These are phyloP conservation scores for Boletus subcaerulescens DNA, from an alignment of 768 basidiomycete species.

Conservation along the genomic window DNA sequence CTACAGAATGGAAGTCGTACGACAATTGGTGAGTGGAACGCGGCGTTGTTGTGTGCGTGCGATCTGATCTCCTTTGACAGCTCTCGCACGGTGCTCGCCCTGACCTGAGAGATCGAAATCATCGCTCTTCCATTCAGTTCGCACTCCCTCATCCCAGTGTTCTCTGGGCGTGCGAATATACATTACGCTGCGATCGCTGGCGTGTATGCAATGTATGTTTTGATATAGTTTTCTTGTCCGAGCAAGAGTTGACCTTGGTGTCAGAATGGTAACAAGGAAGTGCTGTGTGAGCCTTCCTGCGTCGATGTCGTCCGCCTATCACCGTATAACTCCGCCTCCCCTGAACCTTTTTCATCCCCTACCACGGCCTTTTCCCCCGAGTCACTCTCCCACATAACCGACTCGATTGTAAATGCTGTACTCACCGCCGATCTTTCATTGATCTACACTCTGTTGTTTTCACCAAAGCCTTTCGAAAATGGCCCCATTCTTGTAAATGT, in stretches of 20 bases:
- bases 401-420: conserved; percentile 55
- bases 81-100: conserved; percentile 69
- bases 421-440: conserved; percentile 46
- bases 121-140: conserved; percentile 71
- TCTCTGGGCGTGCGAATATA: conserved; percentile 68
- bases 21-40: conserved; percentile 50
- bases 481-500: conserved; percentile 60
- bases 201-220: conserved; percentile 54
- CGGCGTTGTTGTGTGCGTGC: conserved; percentile 1
- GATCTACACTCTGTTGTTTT: conserved; percentile 55
- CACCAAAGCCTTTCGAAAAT: conserved; percentile 39
- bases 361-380: conserved; percentile 37
- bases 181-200: conserved; percentile 59
- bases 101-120: conserved; percentile 68
- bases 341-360: conserved; percentile 30
- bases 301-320: conserved; percentile 25
- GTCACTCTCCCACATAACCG: conserved; percentile 42
- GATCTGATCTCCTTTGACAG: conserved; percentile 16
- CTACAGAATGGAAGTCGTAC: conserved; percentile 63
- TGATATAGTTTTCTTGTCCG: background rate
- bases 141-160: conserved; percentile 58
- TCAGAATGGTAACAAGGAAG: conserved; percentile 33
- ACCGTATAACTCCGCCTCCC: conserved; percentile 20
- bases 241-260: background rate
- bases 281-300: conserved; percentile 23